A percentile compares a stretch with the other conserved stretches of the same genome.
Evolutionary conservation across 306 rosid species (phyloP).

Genomic region (Prunus dulcis): DNA sequence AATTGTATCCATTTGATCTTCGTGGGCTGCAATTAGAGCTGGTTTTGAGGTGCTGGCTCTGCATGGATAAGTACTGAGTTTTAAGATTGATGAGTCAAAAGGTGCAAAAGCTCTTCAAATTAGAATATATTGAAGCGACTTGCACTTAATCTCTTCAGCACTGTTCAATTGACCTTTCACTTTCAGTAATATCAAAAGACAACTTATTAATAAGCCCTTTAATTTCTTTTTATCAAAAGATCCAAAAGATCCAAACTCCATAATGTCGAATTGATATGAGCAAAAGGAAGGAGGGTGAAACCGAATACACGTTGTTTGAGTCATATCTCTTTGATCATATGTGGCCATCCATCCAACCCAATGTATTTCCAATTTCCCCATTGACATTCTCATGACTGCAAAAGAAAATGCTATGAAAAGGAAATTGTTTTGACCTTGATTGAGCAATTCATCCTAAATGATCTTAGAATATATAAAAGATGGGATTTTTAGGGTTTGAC

Average conservation of each 20-base stretch:
- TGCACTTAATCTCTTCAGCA: too few species aligned
- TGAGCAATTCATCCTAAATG: background rate
- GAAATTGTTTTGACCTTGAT: background rate
- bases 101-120: background rate
- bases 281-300: too few species aligned
- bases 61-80: conserved; percentile 2
- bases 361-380: background rate
- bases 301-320: too few species aligned
- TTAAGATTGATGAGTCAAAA: background rate
- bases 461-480: background rate
- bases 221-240: too few species aligned
- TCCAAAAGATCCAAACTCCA: too few species aligned
- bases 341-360: background rate
- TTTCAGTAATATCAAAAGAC: too few species aligned
- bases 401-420: background rate
- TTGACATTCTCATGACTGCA: background rate
- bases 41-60: background rate
- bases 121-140: too few species aligned
- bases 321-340: background rate
- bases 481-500: background rate
- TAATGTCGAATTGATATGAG: too few species aligned
- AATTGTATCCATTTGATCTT: background rate
- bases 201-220: too few species aligned
- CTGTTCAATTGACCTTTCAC: too few species aligned
- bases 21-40: background rate